A percentile compares a stretch with the other conserved stretches of the same genome.
Evolutionary conservation across 164 flowering plant species (phyloP).

Genomic region (Berberis vulgaris): DNA sequence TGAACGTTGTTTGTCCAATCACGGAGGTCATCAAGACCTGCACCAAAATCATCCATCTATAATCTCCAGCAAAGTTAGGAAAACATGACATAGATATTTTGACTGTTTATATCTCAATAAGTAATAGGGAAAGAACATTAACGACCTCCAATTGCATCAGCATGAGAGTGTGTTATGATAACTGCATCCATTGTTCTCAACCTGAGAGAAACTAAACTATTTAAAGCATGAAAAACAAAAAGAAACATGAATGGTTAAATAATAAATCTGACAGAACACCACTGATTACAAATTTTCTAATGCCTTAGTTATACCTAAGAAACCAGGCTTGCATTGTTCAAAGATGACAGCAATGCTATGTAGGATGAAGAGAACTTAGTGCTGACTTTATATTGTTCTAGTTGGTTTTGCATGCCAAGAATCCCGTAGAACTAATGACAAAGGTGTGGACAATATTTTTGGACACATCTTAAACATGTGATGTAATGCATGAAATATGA

Average conservation of each 20-base stretch:
- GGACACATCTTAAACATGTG: no score
- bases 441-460: no score
- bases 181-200: conserved; percentile 96
- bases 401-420: no score
- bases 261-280: no score
- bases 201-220: conserved; percentile 71
- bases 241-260: background rate
- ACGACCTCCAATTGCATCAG: conserved; percentile 99
- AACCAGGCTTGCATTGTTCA: no score
- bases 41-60: conserved; percentile 7
- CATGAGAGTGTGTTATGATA: conserved; percentile 97
- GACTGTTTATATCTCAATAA: background rate
- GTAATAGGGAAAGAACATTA: conserved; percentile 25
- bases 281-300: no score
- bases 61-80: background rate
- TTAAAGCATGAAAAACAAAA: conserved; percentile 17
- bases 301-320: no score
- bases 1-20: conserved; percentile 99
- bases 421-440: background rate
- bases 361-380: no score
- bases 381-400: no score
- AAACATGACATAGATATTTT: background rate
- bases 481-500: no score
- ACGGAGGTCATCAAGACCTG: conserved; percentile 98
- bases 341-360: no score